Evolutionary conservation across 345 rosid genomes (phyloP), one percentile per base, ranked within the genome.

Genomic region (Hibiscus mutabilis): DNA sequence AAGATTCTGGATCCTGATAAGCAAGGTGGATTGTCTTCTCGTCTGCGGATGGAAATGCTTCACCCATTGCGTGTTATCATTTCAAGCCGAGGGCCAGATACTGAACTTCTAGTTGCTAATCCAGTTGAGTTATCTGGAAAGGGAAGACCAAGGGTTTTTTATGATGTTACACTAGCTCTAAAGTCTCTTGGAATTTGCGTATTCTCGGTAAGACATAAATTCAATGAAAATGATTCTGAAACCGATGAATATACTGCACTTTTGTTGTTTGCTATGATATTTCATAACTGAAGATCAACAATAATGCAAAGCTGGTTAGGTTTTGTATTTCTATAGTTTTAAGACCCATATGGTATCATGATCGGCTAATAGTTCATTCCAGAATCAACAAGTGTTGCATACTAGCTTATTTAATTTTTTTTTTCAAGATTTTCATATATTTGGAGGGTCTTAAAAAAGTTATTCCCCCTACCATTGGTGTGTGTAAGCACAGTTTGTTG

Each of bases 61-160:
- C 97, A 92, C 47, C 97, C 97, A 22, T 74, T 90, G 53, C 85
- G 95, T 2, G 97, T 89, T 31, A 83, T 89, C 31, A 79, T 90
- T 71, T 79, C 93, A 21, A 82, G 84, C 75, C 84, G 89, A 69
- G 98, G 97, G 35, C 70, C 70, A 24, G 70, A 47, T 77, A 85
- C 86, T 4, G 97, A 93, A 73, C 87, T 93, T 66, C 5, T 93
- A 76, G 92, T 91, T 68, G 96, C 93, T 59, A 91, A 89, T 79
- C 98, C 97, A 37, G 98, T 89, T 33, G 97, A 93, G 78, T 73
- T 86, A 74, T 93, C 92, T 66, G 93, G 96, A 63, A 79, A 75
- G 33, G 97, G 97, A 76, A 85, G 98, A 62, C 98, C 98, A 1
- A 81, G 87, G 51, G 97, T 91, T 67, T 93, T 93, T 83, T 89